Percentiles rank a stretch among this genome's conserved stretches.
Conservation (phyloP, 345 rosid species). For the Turnera subulata region DNA sequence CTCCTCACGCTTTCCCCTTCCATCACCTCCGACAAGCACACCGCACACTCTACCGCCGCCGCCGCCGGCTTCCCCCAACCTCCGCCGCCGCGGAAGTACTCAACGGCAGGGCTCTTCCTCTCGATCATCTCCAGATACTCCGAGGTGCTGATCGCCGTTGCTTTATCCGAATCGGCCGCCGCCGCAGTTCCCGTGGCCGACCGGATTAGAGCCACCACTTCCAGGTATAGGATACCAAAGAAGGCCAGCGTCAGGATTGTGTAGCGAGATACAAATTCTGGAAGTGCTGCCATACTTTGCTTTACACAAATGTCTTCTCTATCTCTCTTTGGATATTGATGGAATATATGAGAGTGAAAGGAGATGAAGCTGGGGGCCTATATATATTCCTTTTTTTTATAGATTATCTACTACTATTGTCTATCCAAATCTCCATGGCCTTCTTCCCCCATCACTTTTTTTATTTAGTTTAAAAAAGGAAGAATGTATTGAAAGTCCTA, state of each 20-base stretch:
- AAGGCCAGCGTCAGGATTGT: constrained; percentile 26
- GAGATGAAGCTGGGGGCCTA: no score
- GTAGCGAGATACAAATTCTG: constrained; percentile 24
- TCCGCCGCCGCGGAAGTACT: constrained; percentile 10
- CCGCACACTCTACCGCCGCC: constrained; percentile 25
- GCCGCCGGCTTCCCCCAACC: neutral
- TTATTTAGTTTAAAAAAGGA: no score
- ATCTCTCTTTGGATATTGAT: no score
- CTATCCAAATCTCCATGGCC: no score
- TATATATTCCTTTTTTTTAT: no score
- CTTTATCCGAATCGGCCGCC: neutral
- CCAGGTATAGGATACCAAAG: constrained; percentile 30
- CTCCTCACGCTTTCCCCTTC: constrained; percentile 42
- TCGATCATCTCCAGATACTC: constrained; percentile 38
- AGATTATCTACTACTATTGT: no score
- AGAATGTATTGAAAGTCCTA: no score
- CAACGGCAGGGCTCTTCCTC: constrained; percentile 27
- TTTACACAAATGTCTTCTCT: no score
- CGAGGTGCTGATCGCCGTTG: constrained; percentile 17
- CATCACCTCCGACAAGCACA: constrained; percentile 38
- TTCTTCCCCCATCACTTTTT: no score
- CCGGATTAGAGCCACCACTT: constrained; percentile 21
- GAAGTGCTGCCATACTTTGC: constrained; percentile 39
- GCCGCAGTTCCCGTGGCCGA: constrained; percentile 17
- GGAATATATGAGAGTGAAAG: no score